Evolutionary conservation across 495 filamentous ascomycete species (phyloP).

Genomic region (Penicillium diatomitis): DNA sequence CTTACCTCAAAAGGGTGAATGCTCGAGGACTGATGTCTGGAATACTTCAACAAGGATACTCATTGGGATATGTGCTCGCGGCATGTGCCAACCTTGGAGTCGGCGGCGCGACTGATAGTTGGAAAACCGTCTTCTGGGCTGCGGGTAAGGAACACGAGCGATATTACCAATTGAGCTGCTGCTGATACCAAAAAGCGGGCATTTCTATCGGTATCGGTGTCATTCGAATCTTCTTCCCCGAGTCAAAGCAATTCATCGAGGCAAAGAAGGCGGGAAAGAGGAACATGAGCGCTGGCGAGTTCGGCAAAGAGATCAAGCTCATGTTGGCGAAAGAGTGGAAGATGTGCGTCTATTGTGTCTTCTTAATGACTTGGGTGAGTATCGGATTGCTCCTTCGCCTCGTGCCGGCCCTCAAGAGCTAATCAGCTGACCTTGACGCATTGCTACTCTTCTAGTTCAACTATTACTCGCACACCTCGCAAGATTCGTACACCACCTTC

Average conservation of each 20-base stretch:
- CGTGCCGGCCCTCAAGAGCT: not conserved
- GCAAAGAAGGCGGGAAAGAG: slow-evolving; percentile 45
- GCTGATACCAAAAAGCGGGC: slow-evolving; percentile 29
- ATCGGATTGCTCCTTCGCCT: not conserved
- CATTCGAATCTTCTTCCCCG: slow-evolving; percentile 56
- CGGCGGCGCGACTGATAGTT: slow-evolving; percentile 44
- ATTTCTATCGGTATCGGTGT: slow-evolving; percentile 56
- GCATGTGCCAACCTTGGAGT: slow-evolving; percentile 61
- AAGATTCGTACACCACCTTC: slow-evolving; percentile 73
- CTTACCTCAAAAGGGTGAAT: slow-evolving; percentile 28
- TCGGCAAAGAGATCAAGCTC: slow-evolving; percentile 50
- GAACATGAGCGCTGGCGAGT: slow-evolving; percentile 38
- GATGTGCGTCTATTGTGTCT: slow-evolving; percentile 58
- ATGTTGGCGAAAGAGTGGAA: slow-evolving; percentile 64
- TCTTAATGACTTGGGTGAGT: slow-evolving; percentile 64
- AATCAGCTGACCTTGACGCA: not conserved
- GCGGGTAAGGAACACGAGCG: slow-evolving; percentile 21
- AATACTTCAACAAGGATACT: slow-evolving; percentile 69
- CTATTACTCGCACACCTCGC: slow-evolving; percentile 57
- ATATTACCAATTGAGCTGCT: not conserved
- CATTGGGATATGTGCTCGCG: slow-evolving; percentile 65
- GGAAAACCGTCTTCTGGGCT: slow-evolving; percentile 58
- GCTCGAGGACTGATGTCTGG: slow-evolving; percentile 70
- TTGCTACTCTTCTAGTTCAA: slow-evolving; percentile 23
- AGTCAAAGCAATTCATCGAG: slow-evolving; percentile 61